Base-by-base conservation (phyloP, 371 early-diverging fungal species). In the Coemansia sp. region DNA sequence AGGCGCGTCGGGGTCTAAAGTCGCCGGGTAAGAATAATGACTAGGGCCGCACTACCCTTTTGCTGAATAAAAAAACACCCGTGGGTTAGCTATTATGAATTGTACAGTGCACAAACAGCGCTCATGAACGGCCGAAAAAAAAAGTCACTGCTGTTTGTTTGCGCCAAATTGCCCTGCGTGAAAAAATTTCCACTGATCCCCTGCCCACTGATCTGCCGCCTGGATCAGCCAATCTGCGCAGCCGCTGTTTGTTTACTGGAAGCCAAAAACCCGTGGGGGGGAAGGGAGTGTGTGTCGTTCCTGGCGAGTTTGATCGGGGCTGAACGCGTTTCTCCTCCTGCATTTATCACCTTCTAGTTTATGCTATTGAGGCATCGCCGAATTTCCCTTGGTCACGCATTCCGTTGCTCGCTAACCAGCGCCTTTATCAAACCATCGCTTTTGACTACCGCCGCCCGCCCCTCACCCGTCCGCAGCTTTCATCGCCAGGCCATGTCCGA, bases 401-500 rank as follows among this genome's bases (percentile, higher is more conserved):
- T 16, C 3, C 31, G 11, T 29, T 36, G 46, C 16, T 18, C 34
- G 34, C 52, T 37, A n/a, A 9, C 34, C 34, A 34, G 12, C 34
- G 12, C 36, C 36, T 37, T 44, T 47, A 46, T 58, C 24, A 58
- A 24, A 34, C 47, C 44, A 36, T 54, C 24, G 24, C 24, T 24
- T 24, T 24, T 24, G 1, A 1, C 24, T 40, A 37, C 38, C 39
- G 24, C 34, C 47, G 18, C 32, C 37, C 16, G 47, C 16, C 24
- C 47, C 16, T 47, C 29, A 33, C 24, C 47, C 18, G 32, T 14
- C 29, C 37, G 36, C 6, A 34, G 18, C n/a, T 37, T 52, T 14
- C 52, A 37, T n/a, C 37, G 39, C 18, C 44, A 31, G 59, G 31
- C 55, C 40, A 65, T 72, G 72, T 71, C 75, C 10, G 72, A 75